These are phyloP conservation scores for Decorospora gaudefroyi DNA, from an alignment of 2,329 filamentous ascomycete genomes.

Conservation along the genomic window DNA sequence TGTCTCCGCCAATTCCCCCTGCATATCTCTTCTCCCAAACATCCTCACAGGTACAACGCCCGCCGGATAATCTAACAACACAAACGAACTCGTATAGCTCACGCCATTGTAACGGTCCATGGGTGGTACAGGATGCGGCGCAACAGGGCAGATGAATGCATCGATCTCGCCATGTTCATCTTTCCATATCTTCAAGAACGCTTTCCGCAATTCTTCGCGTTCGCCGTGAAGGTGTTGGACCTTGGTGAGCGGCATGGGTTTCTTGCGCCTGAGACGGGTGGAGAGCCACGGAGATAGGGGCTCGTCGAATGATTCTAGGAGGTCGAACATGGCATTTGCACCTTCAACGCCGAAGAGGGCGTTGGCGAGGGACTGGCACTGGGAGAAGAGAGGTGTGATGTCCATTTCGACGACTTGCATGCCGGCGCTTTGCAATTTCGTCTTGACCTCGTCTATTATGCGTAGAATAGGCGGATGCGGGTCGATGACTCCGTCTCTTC, in stretches of 20 bases:
- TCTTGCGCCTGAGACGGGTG: slow-evolving; percentile 56
- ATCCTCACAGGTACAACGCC: slow-evolving; percentile 61
- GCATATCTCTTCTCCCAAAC: slow-evolving; percentile 56
- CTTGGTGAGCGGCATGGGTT: slow-evolving; percentile 54
- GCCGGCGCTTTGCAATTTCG: slow-evolving; percentile 41
- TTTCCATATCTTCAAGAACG: slow-evolving; percentile 63
- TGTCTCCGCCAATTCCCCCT: slow-evolving; percentile 51
- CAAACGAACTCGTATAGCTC: slow-evolving; percentile 65
- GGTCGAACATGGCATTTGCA: slow-evolving; percentile 59
- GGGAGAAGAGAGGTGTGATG: slow-evolving; percentile 57
- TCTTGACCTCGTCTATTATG: slow-evolving; percentile 54
- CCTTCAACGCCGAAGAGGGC: slow-evolving; percentile 64
- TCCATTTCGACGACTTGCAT: slow-evolving; percentile 65
- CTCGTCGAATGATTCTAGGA: slow-evolving; percentile 60
- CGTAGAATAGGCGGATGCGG: slow-evolving; percentile 58
- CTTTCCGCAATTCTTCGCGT: slow-evolving; percentile 58
- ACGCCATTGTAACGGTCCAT: slow-evolving; percentile 67
- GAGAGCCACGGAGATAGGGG: slow-evolving; percentile 65
- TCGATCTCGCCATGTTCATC: slow-evolving; percentile 56
- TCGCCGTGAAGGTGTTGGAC: slow-evolving; percentile 59
- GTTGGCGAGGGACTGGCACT: slow-evolving; percentile 62
- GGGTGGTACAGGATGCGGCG: slow-evolving; percentile 65
- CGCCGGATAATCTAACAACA: slow-evolving; percentile 66
- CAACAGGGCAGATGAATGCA: slow-evolving; percentile 66
- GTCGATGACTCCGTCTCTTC: slow-evolving; percentile 56